Evolutionary conservation across 352 stramenopile species (phyloP), one percentile per base, ranked within the genome.

Genomic region (Pythium periplocum): DNA sequence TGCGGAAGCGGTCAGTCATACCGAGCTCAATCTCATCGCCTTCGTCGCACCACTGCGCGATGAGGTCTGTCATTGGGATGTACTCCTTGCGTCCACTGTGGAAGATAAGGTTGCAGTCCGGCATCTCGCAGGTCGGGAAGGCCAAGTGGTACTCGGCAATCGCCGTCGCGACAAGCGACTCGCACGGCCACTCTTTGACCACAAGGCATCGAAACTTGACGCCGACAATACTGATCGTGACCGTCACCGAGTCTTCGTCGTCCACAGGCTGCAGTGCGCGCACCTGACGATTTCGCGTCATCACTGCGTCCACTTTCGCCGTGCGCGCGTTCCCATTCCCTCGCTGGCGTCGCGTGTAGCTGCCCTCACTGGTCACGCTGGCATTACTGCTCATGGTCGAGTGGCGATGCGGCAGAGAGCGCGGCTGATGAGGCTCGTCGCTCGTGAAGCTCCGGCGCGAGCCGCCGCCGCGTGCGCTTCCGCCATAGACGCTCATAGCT

Each of bases 101-200:
- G 61, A 79, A 83, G 7, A 95, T 83, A 26, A 76, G 57, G 45
- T 90, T 83, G 57, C 81, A 89, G 47, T 87, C 81, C 3, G 85
- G 85, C 17, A 89, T 68, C 66, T 95, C 78, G 40, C 64, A 82
- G 31, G 68, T 55, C 6, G 78, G 75, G 62, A 77, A 91, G 6
- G 60, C 53, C 26, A 64, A 39, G 41, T 78, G 72, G 55, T 93
- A 93, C 41, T 82, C 61, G 44, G 83, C 75, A n/a, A 81, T 73
- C 7, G 83, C 72, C 0, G 71, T 72, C 7, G 63, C 66, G n/a
- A 93, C 55, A 26, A 93, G 69, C 33, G 71, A 73, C 47, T 90
- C 80, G 47, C 80, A 90, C 26, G 80, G 78, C 70, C 75, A 88
- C 9, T 79, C 62, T 11, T 64, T 70, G 45, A 75, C 69, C 48